Conservation (phyloP, 345 rosid genomes). For the Mangifera indica region DNA sequence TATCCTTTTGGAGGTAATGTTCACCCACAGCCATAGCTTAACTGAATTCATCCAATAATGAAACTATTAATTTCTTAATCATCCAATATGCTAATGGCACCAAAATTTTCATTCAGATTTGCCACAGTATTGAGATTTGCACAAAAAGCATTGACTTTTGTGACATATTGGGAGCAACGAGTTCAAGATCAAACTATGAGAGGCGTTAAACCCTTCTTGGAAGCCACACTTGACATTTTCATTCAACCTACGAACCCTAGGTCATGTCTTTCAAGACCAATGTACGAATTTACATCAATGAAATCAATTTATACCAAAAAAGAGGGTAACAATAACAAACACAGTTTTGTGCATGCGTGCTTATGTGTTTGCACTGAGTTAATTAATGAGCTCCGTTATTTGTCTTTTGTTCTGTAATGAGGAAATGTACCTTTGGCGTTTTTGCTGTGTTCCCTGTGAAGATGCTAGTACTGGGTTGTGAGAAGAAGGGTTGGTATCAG, state of each 20-base stretch:
- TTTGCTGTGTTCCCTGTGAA: conserved; percentile 17
- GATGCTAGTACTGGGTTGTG: conserved; percentile 23
- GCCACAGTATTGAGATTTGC: conserved; percentile 34
- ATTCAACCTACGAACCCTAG: conserved; percentile 26
- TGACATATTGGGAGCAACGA: conserved; percentile 25
- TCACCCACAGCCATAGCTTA: neutral
- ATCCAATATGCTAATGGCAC: neutral
- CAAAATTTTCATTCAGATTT: neutral
- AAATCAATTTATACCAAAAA: conserved; percentile 11
- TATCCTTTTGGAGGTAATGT: neutral
- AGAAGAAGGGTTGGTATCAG: conserved; percentile 24
- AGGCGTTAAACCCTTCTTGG: neutral
- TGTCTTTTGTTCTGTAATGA: neutral
- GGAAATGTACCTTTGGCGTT: conserved; percentile 32
- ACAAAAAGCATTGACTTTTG: conserved; percentile 34
- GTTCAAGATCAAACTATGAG: conserved; percentile 22
- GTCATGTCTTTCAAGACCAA: conserved; percentile 30
- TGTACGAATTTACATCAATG: conserved; percentile 9
- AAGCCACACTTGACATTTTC: conserved; percentile 4
- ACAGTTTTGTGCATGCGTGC: conserved; percentile 25
- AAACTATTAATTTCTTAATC: conserved; percentile 6
- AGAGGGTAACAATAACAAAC: neutral
- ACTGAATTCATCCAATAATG: conserved; percentile 11
- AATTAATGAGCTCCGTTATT: neutral
- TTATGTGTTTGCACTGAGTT: neutral